Evolutionary conservation across 73 alveolate genomes (phyloP).

Genomic region (Paramecium primaurelia): DNA sequence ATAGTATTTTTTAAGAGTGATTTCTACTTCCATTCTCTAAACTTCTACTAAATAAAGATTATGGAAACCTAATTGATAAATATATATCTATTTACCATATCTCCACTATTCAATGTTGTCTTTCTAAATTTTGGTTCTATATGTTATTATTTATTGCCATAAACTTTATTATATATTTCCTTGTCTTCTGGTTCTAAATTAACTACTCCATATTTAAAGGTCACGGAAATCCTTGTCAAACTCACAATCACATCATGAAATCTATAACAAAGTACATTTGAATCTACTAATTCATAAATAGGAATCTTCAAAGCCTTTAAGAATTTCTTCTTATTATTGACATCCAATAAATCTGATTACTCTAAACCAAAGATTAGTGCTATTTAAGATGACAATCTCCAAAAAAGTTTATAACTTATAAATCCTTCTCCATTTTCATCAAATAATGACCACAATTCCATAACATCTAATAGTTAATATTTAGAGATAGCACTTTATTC

Average conservation of each 20-base stretch:
- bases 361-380: conserved; percentile 54
- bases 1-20: neutral
- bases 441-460: conserved; percentile 34
- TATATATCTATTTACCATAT: neutral
- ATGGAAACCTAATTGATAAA: neutral
- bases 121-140: neutral
- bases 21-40: conserved; percentile 49
- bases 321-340: conserved; percentile 29
- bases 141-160: neutral
- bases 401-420: conserved; percentile 54
- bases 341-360: conserved; percentile 48
- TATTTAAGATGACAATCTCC: conserved; percentile 52
- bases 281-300: conserved; percentile 22
- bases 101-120: conserved; percentile 9
- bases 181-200: conserved; percentile 25
- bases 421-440: conserved; percentile 55
- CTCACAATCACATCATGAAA: conserved; percentile 60
- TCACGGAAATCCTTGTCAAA: conserved; percentile 46
- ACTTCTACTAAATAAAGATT: neutral
- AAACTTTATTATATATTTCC: neutral
- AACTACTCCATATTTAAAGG: conserved; percentile 48
- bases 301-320: conserved; percentile 46
- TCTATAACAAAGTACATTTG: conserved; percentile 43
- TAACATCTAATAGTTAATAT: conserved; percentile 44
- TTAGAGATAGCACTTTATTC: conserved; percentile 58